Conservation (phyloP, 345 rosid genomes). For the Moricandia arvensis region DNA sequence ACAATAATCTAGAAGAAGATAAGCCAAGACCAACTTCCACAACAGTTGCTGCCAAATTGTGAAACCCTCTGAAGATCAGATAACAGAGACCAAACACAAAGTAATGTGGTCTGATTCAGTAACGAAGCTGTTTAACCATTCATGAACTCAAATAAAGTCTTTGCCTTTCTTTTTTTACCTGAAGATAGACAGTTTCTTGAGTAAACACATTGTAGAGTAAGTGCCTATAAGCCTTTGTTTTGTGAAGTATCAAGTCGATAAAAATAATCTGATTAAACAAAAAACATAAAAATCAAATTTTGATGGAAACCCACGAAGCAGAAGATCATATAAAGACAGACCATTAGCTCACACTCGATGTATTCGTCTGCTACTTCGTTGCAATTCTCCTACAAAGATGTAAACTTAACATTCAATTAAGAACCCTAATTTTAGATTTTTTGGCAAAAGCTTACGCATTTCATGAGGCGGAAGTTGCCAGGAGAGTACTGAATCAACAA, state of each 20-base stretch:
- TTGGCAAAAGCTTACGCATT: constrained; percentile 52
- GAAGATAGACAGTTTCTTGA: constrained; percentile 41
- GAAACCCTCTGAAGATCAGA: constrained; percentile 23
- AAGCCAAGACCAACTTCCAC: constrained; percentile 57
- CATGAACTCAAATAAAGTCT: background rate
- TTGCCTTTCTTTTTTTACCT: constrained; percentile 44
- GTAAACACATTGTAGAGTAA: constrained; percentile 63
- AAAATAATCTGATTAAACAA: constrained; percentile 51
- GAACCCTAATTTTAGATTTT: background rate
- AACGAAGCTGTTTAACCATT: background rate
- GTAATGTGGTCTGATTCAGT: background rate
- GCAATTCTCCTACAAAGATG: constrained; percentile 51
- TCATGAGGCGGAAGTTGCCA: constrained; percentile 70
- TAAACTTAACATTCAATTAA: background rate
- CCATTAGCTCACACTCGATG: constrained; percentile 84
- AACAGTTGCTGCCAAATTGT: constrained; percentile 57
- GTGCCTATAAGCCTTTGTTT: constrained; percentile 72
- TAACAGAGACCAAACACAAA: background rate
- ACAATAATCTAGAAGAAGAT: constrained; percentile 80
- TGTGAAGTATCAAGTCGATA: constrained; percentile 87
- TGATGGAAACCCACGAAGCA: background rate
- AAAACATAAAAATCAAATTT: background rate
- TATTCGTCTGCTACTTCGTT: constrained; percentile 72
- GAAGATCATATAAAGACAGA: constrained; percentile 16
- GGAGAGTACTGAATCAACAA: constrained; percentile 72